Evolutionary conservation across 306 rosid genomes (phyloP).

Genomic region (Dalbergia cochinchinensis): DNA sequence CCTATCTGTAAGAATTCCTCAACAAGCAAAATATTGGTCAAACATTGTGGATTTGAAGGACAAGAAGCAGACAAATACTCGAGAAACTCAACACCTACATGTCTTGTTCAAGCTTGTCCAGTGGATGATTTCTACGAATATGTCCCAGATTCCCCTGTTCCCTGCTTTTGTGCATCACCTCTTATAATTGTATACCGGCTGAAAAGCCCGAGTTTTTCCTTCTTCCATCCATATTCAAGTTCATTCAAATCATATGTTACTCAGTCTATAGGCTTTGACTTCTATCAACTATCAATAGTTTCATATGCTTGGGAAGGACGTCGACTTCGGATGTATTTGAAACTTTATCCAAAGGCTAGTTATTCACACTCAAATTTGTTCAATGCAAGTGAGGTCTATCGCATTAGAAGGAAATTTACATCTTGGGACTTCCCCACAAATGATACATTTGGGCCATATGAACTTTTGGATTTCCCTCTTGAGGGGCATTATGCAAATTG

Average conservation of each 20-base stretch:
- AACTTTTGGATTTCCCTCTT: conserved; percentile 76
- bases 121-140: conserved; percentile 64
- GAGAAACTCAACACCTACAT: conserved; percentile 44
- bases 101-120: conserved; percentile 66
- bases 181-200: conserved; percentile 80
- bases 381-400: conserved; percentile 62
- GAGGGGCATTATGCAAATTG: conserved; percentile 61
- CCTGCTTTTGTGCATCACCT: conserved; percentile 85
- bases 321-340: conserved; percentile 79
- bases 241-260: conserved; percentile 59
- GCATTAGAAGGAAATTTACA: conserved; percentile 46
- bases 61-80: conserved; percentile 32
- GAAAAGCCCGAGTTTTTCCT: conserved; percentile 91
- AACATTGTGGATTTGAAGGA: conserved; percentile 62
- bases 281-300: conserved; percentile 65
- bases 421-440: conserved; percentile 62
- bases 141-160: conserved; percentile 57
- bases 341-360: conserved; percentile 63
- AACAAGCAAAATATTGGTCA: conserved; percentile 51
- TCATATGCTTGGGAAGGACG: conserved; percentile 72
- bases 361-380: conserved; percentile 40
- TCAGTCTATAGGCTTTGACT: conserved; percentile 52
- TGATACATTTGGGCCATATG: conserved; percentile 90
- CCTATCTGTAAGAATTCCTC: conserved; percentile 67
- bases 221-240: conserved; percentile 63